phyloP scores from a whole-genome alignment of 2,329 filamentous ascomycete species.

The Nectriaceae sp. region DNA sequence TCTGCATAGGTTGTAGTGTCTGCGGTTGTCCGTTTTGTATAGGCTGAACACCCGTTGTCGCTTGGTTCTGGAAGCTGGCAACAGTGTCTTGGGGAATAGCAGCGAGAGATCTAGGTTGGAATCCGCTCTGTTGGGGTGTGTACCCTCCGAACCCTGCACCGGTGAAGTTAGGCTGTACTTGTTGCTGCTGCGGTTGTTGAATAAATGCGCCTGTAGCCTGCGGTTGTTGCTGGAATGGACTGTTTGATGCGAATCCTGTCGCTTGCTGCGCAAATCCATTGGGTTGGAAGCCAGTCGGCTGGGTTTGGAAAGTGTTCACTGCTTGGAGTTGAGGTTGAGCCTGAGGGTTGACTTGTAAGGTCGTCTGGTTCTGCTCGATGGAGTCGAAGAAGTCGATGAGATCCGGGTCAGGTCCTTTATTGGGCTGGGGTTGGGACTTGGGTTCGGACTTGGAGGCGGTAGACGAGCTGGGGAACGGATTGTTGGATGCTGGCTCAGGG shows the following conservation, averaged over 20 bases:
- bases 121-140: conserved; percentile 60
- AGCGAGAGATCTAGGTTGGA: conserved; percentile 54
- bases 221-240: conserved; percentile 35
- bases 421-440: conserved; percentile 47
- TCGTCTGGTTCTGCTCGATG: conserved; percentile 85
- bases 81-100: conserved; percentile 59
- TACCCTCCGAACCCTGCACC: conserved; percentile 86
- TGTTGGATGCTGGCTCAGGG: conserved; percentile 43
- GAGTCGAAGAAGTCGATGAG: conserved; percentile 94
- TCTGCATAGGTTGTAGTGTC: conserved; percentile 27
- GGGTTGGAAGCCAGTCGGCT: conserved; percentile 29
- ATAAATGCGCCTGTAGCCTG: conserved; percentile 27
- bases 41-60: conserved; percentile 21
- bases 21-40: conserved; percentile 23
- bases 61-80: conserved; percentile 36
- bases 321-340: conserved; percentile 36
- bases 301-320: conserved; percentile 31
- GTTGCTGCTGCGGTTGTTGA: conserved; percentile 42
- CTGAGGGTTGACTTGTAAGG: conserved; percentile 53
- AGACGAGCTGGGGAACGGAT: conserved; percentile 40
- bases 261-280: conserved; percentile 36
- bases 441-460: conserved; percentile 32
- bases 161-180: conserved; percentile 53
- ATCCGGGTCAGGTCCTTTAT: conserved; percentile 71
- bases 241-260: conserved; percentile 29